Evolutionary conservation across 805 yeast species (phyloP).

Genomic region (Candida ortonii): DNA sequence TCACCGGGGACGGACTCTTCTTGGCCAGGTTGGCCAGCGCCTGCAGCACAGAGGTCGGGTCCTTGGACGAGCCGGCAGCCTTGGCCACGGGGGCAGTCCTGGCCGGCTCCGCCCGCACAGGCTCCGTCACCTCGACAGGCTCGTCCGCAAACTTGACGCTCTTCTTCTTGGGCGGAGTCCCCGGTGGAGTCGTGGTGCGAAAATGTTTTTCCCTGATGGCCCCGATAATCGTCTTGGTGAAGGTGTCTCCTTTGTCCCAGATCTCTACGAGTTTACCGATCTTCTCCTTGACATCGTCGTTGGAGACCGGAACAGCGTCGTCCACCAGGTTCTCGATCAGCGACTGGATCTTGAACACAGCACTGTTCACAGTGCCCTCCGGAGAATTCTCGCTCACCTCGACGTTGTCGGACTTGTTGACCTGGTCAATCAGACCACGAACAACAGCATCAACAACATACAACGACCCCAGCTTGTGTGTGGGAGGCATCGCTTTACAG

Average conservation of each 20-base stretch:
- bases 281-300: conserved; percentile 62
- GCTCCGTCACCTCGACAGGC: too few relatives aligned
- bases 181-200: conserved; percentile 67
- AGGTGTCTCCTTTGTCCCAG: conserved; percentile 86
- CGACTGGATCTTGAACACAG: conserved; percentile 61
- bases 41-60: conserved; percentile 64
- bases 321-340: conserved; percentile 62
- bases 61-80: conserved; percentile 32
- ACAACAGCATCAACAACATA: conserved; percentile 92
- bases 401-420: conserved; percentile 57
- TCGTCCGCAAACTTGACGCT: conserved; percentile 29
- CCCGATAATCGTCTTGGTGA: conserved; percentile 53
- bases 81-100: conserved; percentile 11
- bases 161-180: conserved; percentile 50
- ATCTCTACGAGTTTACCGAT: conserved; percentile 82
- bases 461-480: conserved; percentile 87
- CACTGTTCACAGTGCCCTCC: conserved; percentile 73
- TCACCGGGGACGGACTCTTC: conserved; percentile 38
- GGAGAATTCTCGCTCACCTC: conserved; percentile 48
- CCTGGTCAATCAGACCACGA: conserved; percentile 71
- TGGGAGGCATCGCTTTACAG: conserved; percentile 67
- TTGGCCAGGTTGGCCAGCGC: conserved; percentile 63
- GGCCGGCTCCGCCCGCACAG: too few relatives aligned
- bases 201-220: conserved; percentile 59
- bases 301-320: conserved; percentile 56